Evolutionary conservation across 2,329 filamentous ascomycete genomes (phyloP).

Genomic region (Aureobasidium lini): DNA sequence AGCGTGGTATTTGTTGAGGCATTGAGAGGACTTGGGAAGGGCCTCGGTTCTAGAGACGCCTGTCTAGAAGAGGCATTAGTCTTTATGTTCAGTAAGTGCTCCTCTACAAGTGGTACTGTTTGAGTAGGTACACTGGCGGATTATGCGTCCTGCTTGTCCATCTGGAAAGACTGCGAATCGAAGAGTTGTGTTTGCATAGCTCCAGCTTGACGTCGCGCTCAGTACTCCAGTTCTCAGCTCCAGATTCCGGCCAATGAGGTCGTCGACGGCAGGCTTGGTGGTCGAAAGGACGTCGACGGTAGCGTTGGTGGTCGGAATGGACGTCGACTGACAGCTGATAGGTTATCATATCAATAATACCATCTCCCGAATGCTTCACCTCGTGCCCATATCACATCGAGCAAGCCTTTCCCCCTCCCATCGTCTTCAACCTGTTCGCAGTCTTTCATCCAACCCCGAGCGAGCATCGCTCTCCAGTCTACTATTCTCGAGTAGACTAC

Average conservation of each 20-base stretch:
- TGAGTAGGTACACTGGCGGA: neutral
- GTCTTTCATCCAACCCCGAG: neutral
- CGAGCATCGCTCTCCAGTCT: neutral
- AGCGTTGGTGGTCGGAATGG: too few relatives aligned
- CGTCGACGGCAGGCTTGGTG: neutral
- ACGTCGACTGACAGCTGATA: neutral
- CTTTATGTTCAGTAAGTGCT: constrained; percentile 2
- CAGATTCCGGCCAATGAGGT: neutral
- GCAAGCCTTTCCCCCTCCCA: neutral
- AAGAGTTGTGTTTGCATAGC: too few relatives aligned
- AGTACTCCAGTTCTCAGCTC: neutral
- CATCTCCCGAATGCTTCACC: neutral
- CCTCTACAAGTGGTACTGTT: neutral
- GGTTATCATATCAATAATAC: neutral
- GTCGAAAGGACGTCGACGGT: neutral
- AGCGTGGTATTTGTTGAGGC: neutral
- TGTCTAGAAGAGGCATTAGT: neutral
- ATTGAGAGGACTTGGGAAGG: neutral
- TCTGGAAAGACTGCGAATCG: neutral
- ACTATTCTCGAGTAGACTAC: too few relatives aligned
- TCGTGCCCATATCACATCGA: neutral
- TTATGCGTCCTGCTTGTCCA: neutral
- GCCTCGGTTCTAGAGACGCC: neutral
- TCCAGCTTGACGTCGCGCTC: neutral
- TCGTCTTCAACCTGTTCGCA: neutral